These are phyloP conservation scores for Dinochytrium kinnereticum DNA, from an alignment of 371 early-diverging fungal species.

Conservation along the genomic window DNA sequence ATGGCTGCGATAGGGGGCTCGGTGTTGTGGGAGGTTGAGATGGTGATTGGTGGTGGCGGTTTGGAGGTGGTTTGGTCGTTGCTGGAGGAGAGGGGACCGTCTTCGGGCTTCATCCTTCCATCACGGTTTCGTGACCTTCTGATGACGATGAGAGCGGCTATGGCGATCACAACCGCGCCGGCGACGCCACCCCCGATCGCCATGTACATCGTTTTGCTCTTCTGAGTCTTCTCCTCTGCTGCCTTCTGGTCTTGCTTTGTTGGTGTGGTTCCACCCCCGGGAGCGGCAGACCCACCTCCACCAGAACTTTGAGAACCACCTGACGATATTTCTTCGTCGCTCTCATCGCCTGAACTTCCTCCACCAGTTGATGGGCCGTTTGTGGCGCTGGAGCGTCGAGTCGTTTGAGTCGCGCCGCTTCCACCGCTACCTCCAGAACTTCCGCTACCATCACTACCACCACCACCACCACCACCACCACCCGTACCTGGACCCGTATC, in stretches of 20 bases:
- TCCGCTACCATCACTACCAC: not conserved
- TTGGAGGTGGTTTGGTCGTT: not conserved
- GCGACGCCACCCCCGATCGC: slow-evolving; percentile 4
- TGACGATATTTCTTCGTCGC: too few species aligned
- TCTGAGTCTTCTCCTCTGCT: too few species aligned
- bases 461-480: not conserved
- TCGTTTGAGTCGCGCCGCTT: too few species aligned
- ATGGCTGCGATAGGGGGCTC: not conserved
- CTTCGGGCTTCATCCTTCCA: not conserved
- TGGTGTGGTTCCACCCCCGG: too few species aligned
- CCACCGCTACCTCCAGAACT: not conserved
- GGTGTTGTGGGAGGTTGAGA: too few species aligned
- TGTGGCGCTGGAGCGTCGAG: too few species aligned
- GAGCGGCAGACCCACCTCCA: too few species aligned
- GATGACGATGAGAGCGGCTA: not conserved
- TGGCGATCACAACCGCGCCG: not conserved
- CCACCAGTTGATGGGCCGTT: not conserved
- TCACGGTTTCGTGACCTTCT: not conserved
- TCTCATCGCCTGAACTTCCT: too few species aligned
- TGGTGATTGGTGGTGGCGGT: too few species aligned
- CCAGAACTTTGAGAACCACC: too few species aligned
- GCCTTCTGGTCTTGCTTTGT: too few species aligned
- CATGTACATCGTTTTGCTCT: not conserved
- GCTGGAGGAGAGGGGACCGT: not conserved
- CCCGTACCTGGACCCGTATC: not conserved